Evolutionary conservation across 2,329 filamentous ascomycete genomes (phyloP), one percentile per base, ranked within the genome.

Genomic region (Fusarium siculi): DNA sequence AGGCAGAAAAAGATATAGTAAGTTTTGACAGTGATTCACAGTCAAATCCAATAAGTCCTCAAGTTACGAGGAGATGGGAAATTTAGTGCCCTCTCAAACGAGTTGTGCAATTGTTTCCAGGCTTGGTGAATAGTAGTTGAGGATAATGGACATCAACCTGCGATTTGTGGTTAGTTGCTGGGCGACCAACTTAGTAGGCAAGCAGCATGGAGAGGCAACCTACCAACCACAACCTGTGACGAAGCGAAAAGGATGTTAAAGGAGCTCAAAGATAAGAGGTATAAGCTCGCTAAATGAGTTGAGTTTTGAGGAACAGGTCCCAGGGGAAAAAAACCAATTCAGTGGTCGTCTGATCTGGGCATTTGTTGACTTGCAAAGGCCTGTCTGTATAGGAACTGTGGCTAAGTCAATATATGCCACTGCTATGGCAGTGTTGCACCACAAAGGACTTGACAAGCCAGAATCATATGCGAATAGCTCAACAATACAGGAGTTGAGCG

Each of bases 151-250:
- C 30, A 42, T 57, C 54, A 37, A 34, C n/a, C 42, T 66, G 64
- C 25, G 42, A 64, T 58, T 54, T 53, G 36, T 49, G 30, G 64
- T 66, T 55, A 66, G 68, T 73, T 73, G 70, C 70, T 67, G 70
- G 70, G 69, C 69, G 69, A 73, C 69, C 55, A 25, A 49, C 32
- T 44, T 56, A 5, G 12, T 32, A 14, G 32, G 12, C n/a, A 46
- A 57, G 54, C 64, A 39, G 52, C 19, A 46, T 55, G 47, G 37
- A n/a, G 21, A 50, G 43, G 30, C 21, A 19, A 28, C 28, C 14
- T 25, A 50, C 49, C 34, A 36, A 44, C 19, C 21, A 39, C 25
- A 54, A 30, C 25, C n/a, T 39, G 14, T 21, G 50, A 28, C 15
- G 6, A 30, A 30, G 34, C 25, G n/a, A 44, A 53, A 16, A 36